These are phyloP conservation scores for Dimocarpus longan DNA, from an alignment of 345 rosid species.

Conservation along the genomic window DNA sequence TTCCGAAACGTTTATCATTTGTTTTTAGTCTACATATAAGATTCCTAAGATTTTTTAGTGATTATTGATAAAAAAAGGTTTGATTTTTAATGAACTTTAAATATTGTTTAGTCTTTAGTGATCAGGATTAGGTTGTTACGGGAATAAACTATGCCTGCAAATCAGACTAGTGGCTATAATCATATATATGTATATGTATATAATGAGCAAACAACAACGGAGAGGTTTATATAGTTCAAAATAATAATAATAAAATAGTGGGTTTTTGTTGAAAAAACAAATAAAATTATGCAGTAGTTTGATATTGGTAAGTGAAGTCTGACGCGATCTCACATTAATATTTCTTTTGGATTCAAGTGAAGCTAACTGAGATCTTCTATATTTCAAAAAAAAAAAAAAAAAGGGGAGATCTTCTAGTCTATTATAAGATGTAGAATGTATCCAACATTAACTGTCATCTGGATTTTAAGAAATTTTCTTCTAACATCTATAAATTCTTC, in stretches of 20 bases:
- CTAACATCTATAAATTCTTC: no score
- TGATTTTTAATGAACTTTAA: background rate
- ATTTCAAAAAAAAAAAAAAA: no score
- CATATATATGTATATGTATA: background rate
- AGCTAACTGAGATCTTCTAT: conserved; percentile 22
- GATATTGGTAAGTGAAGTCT: background rate
- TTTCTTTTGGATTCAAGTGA: conserved; percentile 11
- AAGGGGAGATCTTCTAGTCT: background rate
- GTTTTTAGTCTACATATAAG: background rate
- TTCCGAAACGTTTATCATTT: background rate
- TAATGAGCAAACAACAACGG: background rate
- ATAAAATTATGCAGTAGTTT: background rate
- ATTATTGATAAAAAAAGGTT: background rate
- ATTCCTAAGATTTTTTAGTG: background rate
- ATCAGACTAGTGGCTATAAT: background rate
- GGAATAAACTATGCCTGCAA: background rate
- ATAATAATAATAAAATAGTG: background rate
- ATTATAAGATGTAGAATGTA: background rate
- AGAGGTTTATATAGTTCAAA: background rate
- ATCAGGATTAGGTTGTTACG: background rate
- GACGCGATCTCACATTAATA: background rate
- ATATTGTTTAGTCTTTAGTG: background rate
- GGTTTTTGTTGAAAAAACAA: no score
- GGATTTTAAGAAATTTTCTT: background rate
- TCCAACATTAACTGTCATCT: background rate